These are phyloP conservation scores for Acanthamoeba divionensis DNA, from an alignment of 208 protist genomes.

Conservation along the genomic window DNA sequence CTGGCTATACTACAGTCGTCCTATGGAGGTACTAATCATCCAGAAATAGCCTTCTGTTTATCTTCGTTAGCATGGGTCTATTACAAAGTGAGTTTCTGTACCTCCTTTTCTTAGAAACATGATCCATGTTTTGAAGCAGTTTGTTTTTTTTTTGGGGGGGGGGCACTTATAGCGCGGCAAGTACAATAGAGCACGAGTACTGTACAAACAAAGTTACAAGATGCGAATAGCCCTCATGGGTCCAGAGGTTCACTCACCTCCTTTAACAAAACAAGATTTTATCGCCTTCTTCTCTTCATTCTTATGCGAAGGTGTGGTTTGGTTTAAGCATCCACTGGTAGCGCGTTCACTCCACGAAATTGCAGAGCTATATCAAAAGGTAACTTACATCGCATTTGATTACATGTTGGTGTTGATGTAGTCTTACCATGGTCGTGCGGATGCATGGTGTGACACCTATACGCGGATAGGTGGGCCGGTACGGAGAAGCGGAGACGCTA, in stretches of 20 bases:
- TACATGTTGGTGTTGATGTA: neutral
- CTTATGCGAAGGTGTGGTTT: neutral
- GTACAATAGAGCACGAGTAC: slow-evolving; percentile 27
- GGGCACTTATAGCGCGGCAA: neutral
- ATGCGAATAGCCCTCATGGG: slow-evolving; percentile 46
- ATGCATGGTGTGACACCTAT: neutral
- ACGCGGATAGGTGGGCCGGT: slow-evolving; percentile 29
- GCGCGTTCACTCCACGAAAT: slow-evolving; percentile 52
- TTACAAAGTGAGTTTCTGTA: neutral
- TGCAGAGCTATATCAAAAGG: slow-evolving; percentile 52
- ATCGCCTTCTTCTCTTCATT: neutral
- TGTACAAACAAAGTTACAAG: slow-evolving; percentile 55
- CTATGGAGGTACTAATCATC: slow-evolving; percentile 44
- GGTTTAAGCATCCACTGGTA: slow-evolving; percentile 49
- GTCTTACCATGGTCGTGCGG: neutral
- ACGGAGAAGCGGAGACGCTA: slow-evolving; percentile 44
- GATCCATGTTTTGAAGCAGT: neutral
- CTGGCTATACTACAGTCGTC: slow-evolving; percentile 26
- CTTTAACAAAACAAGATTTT: no score
- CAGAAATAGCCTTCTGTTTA: slow-evolving; percentile 2
- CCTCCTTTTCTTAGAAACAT: neutral
- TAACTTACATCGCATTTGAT: neutral
- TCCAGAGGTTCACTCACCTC: neutral
- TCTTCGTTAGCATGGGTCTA: slow-evolving; percentile 43
- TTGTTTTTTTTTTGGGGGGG: neutral